These are phyloP conservation scores for Phytophthora brassicae DNA, from an alignment of 352 stramenopile species.

Conservation along the genomic window DNA sequence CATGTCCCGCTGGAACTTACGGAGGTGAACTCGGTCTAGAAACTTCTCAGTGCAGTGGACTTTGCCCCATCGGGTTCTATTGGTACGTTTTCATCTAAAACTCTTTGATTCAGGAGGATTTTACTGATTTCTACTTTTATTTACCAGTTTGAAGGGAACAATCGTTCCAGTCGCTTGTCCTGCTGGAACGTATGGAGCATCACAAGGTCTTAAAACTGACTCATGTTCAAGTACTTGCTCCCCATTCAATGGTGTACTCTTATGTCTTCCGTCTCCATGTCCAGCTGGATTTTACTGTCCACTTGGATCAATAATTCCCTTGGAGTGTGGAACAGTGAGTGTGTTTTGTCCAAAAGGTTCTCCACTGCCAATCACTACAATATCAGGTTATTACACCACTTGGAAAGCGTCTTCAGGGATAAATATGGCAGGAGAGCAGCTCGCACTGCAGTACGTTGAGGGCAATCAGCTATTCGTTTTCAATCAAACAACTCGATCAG, in stretches of 20 bases:
- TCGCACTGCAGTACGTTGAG: slow-evolving; percentile 51
- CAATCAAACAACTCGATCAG: slow-evolving; percentile 46
- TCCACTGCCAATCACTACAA: slow-evolving; percentile 31
- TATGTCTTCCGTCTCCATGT: slow-evolving; percentile 53
- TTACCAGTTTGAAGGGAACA: slow-evolving; percentile 39
- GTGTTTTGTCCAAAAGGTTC: slow-evolving; percentile 62
- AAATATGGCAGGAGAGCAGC: slow-evolving; percentile 3
- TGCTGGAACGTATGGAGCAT: slow-evolving; percentile 42
- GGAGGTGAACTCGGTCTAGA: slow-evolving; percentile 36
- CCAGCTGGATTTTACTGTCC: slow-evolving; percentile 63
- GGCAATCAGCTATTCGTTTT: slow-evolving; percentile 27
- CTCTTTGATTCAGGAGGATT: not conserved
- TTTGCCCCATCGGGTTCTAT: slow-evolving; percentile 55
- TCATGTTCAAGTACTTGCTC: slow-evolving; percentile 52
- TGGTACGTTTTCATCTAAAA: slow-evolving; percentile 40
- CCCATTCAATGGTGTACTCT: slow-evolving; percentile 3
- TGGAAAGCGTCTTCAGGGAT: slow-evolving; percentile 27
- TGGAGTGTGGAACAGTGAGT: slow-evolving; percentile 38
- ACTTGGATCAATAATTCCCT: slow-evolving; percentile 30
- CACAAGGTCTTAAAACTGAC: slow-evolving; percentile 41
- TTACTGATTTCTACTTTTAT: not conserved
- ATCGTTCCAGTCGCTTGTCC: slow-evolving; percentile 46
- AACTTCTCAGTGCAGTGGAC: slow-evolving; percentile 42
- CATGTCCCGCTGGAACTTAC: slow-evolving; percentile 56
- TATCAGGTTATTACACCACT: slow-evolving; percentile 61